Evolutionary conservation across 345 rosid species (phyloP).

Genomic region (Boechera retrofracta): DNA sequence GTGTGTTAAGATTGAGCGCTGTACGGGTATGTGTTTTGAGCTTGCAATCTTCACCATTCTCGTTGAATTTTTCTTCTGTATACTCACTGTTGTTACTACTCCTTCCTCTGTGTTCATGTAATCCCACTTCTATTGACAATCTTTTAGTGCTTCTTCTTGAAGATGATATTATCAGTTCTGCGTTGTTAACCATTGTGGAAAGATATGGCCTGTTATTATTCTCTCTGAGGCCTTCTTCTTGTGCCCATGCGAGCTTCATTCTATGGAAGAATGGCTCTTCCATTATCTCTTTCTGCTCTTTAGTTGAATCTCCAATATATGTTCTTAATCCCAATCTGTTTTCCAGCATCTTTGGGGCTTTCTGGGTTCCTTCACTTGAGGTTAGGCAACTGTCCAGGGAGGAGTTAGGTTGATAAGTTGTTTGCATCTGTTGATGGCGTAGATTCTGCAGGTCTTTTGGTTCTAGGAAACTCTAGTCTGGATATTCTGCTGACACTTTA

Average conservation of each 20-base stretch:
- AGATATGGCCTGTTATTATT: constrained; percentile 39
- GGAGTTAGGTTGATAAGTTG: too few relatives aligned
- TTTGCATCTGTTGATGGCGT: too few relatives aligned
- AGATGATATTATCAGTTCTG: constrained; percentile 32
- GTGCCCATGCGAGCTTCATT: constrained; percentile 62
- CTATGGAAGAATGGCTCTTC: constrained; percentile 51
- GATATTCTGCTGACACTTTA: too few relatives aligned
- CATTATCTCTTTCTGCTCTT: constrained; percentile 55
- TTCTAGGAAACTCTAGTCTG: too few relatives aligned
- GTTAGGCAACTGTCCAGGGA: too few relatives aligned
- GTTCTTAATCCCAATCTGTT: constrained; percentile 60
- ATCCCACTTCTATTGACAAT: constrained; percentile 68
- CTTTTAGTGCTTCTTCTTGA: constrained; percentile 53
- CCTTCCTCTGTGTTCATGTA: constrained; percentile 53
- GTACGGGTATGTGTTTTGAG: constrained; percentile 46
- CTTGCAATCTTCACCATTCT: constrained; percentile 40
- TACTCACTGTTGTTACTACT: constrained; percentile 37
- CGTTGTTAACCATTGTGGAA: constrained; percentile 46
- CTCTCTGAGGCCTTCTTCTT: constrained; percentile 42
- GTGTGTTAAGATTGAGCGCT: constrained; percentile 72
- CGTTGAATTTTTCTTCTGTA: constrained; percentile 50
- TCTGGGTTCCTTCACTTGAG: too few relatives aligned
- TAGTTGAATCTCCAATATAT: constrained; percentile 42
- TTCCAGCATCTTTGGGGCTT: too few relatives aligned
- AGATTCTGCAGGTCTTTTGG: too few relatives aligned